Conservation (phyloP, 2,329 filamentous ascomycete genomes). For the Aspergillus vadensis region DNA sequence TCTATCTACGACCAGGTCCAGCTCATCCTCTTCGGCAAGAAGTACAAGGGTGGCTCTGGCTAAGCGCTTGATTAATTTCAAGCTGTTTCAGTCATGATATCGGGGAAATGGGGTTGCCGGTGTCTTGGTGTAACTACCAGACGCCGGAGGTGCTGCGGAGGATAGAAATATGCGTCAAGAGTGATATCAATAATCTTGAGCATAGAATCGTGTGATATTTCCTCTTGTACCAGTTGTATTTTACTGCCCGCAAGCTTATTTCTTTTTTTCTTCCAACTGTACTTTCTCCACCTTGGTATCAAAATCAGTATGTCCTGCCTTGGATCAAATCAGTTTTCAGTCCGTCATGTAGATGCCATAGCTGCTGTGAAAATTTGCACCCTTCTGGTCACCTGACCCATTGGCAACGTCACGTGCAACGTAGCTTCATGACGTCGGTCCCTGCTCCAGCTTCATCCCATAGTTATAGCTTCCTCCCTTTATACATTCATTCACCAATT, state of each 20-base stretch:
- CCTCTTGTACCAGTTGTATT: conserved; percentile 51
- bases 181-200: conserved; percentile 44
- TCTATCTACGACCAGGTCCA: conserved; percentile 99
- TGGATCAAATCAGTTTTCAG: not conserved
- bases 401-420: not conserved
- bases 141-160: conserved; percentile 34
- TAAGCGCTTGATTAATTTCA: conserved; percentile 31
- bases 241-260: conserved; percentile 51
- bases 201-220: conserved; percentile 47
- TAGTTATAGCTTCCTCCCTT: not conserved
- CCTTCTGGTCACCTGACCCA: not conserved
- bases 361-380: not conserved
- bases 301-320: not conserved
- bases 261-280: conserved; percentile 39
- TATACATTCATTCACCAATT: not conserved
- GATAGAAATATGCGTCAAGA: conserved; percentile 49
- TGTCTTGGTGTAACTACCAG: conserved; percentile 30
- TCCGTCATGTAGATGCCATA: not conserved
- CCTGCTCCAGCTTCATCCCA: not conserved
- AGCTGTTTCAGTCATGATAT: conserved; percentile 21
- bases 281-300: conserved; percentile 22
- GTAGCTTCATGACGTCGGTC: not conserved
- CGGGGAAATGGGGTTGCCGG: conserved; percentile 32
- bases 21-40: conserved; percentile 99
- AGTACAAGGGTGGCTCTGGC: conserved; percentile 59